Conservation (phyloP, 495 filamentous ascomycete genomes). For the Aspergillus diversus region DNA sequence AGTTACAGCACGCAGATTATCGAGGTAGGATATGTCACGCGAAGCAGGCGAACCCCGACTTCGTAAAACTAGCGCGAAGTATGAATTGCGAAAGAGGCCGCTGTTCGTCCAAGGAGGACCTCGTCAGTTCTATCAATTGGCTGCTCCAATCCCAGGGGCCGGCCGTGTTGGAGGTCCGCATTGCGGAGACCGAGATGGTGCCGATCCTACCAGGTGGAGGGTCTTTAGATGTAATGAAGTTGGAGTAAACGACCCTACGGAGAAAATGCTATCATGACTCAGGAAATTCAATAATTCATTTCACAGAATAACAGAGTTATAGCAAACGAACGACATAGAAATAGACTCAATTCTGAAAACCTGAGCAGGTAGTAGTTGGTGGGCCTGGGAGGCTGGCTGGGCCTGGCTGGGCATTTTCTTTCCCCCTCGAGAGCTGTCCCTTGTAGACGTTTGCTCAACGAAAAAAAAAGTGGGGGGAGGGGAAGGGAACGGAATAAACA, state of each 20-base stretch:
- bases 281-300: too few species aligned
- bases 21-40: constrained; percentile 89
- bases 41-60: constrained; percentile 86
- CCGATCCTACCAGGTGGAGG: neutral
- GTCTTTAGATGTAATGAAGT: neutral
- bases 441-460: too few species aligned
- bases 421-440: too few species aligned
- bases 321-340: too few species aligned
- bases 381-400: too few species aligned
- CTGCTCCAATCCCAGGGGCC: neutral
- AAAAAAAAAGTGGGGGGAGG: too few species aligned
- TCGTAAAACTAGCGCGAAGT: constrained; percentile 68
- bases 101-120: neutral
- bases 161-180: neutral
- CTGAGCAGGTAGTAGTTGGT: too few species aligned
- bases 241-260: neutral
- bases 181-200: neutral
- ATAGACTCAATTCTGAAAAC: too few species aligned
- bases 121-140: neutral
- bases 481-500: too few species aligned
- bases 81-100: neutral
- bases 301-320: too few species aligned
- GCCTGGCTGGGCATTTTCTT: too few species aligned
- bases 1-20: constrained; percentile 94
- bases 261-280: too few species aligned